A percentile compares a stretch with the other conserved stretches of the same genome.
These are phyloP conservation scores for Nakazawaea ishiwadae DNA, from an alignment of 805 yeast genomes.

Conservation along the genomic window DNA sequence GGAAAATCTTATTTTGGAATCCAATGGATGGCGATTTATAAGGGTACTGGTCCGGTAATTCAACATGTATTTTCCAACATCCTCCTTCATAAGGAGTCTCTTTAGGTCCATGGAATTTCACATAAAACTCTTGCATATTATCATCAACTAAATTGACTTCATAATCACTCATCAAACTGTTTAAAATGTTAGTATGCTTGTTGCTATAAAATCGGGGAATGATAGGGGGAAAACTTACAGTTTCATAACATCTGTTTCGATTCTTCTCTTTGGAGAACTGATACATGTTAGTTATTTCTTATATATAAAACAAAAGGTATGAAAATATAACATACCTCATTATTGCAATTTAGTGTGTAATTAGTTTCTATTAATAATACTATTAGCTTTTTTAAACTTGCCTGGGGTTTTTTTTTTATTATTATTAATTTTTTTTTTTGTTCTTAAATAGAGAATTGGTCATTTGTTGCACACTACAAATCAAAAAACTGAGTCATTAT, in stretches of 20 bases:
- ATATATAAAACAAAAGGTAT: too few species aligned
- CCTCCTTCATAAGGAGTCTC: constrained; percentile 90
- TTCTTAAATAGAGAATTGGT: too few species aligned
- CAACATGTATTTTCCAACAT: constrained; percentile 86
- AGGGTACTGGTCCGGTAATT: constrained; percentile 92
- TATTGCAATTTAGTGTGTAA: too few species aligned
- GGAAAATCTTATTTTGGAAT: constrained; percentile 84
- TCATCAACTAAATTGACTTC: constrained; percentile 82
- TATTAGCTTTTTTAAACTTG: too few species aligned
- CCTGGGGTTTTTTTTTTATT: too few species aligned
- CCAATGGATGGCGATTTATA: constrained; percentile 96
- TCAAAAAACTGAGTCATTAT: too few species aligned
- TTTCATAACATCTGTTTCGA: constrained; percentile 95
- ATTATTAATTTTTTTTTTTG: too few species aligned
- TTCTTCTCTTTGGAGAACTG: constrained; percentile 69
- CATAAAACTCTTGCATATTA: constrained; percentile 81
- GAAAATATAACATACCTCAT: constrained; percentile 12
- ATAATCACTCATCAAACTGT: constrained; percentile 81
- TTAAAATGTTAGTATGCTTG: not conserved
- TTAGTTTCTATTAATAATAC: too few species aligned
- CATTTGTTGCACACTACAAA: too few species aligned
- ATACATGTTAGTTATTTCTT: not conserved
- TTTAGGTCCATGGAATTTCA: constrained; percentile 80
- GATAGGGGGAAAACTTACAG: too few species aligned
- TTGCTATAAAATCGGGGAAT: too few species aligned